Percentiles rank a stretch among this genome's conserved stretches.
phyloP scores from a whole-genome alignment of 1,284 basidiomycete species.

The Cutaneotrichosporon dermatis region DNA sequence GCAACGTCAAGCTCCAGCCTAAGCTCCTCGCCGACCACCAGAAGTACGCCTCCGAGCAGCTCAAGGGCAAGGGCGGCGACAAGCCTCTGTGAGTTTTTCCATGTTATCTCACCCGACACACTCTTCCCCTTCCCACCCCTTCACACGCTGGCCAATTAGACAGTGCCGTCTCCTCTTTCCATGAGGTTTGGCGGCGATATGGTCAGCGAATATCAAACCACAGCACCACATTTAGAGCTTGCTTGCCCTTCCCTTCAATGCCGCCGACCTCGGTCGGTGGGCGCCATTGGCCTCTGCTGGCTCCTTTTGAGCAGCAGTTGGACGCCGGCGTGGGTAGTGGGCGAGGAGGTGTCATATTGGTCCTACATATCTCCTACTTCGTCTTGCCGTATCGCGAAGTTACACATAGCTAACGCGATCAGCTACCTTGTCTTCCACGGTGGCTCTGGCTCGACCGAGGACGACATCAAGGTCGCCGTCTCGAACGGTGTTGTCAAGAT shows the following conservation, averaged over 20 bases:
- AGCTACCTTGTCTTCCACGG: constrained; percentile 99
- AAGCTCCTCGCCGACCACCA: constrained; percentile 93
- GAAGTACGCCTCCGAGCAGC: constrained; percentile 65
- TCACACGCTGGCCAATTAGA: constrained; percentile 44
- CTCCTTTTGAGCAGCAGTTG: constrained; percentile 33
- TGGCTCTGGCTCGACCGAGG: constrained; percentile 94
- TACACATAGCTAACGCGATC: constrained; percentile 14
- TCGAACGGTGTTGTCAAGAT: constrained; percentile 92
- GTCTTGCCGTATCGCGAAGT: neutral
- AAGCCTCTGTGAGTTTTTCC: constrained; percentile 65
- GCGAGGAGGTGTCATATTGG: constrained; percentile 47
- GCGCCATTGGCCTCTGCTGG: constrained; percentile 20
- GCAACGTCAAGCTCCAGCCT: constrained; percentile 87
- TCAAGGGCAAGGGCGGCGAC: constrained; percentile 56
- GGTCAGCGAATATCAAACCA: constrained; percentile 41
- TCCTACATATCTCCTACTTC: constrained; percentile 26
- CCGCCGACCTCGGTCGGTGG: constrained; percentile 17
- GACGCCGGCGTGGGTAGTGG: constrained; percentile 33
- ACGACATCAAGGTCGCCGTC: constrained; percentile 93
- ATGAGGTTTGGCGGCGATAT: constrained; percentile 43
- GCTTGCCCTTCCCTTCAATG: constrained; percentile 40
- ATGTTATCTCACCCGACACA: no score
- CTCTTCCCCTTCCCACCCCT: neutral
- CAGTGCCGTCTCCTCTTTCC: constrained; percentile 43
- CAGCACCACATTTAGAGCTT: constrained; percentile 44